phyloP scores from a whole-genome alignment of 352 stramenopile genomes.

The Pythium angustatum region DNA sequence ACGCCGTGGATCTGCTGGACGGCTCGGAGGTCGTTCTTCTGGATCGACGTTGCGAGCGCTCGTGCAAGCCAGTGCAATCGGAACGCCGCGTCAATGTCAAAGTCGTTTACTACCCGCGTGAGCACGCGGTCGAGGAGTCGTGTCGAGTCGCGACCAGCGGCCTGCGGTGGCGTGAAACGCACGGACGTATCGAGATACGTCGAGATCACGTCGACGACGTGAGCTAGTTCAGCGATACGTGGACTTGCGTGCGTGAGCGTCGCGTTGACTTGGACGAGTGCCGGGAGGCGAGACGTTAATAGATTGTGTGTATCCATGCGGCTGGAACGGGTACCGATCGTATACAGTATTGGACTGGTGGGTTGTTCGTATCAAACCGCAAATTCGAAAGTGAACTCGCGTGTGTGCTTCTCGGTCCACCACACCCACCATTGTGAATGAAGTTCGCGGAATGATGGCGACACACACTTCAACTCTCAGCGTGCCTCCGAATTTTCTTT shows the following conservation, averaged over 20 bases:
- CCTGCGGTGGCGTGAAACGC: neutral
- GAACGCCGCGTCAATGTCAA: neutral
- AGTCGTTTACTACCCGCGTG: neutral
- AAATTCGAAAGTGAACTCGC: too few species aligned
- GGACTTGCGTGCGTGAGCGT: neutral
- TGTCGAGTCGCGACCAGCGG: neutral
- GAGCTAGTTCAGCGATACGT: neutral
- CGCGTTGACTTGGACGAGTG: neutral
- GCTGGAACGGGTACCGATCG: too few species aligned
- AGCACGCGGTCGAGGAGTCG: neutral
- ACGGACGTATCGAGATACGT: neutral
- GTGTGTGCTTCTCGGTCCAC: too few species aligned
- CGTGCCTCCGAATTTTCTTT: too few species aligned
- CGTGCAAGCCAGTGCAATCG: neutral
- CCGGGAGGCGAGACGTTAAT: too few species aligned
- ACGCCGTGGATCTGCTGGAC: conserved; percentile 4
- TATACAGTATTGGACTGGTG: too few species aligned
- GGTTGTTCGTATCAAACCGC: too few species aligned
- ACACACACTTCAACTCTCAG: too few species aligned
- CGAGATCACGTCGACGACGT: neutral
- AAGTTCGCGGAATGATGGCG: too few species aligned
- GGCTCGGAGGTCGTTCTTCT: neutral
- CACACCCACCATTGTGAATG: too few species aligned
- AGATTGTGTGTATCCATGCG: too few species aligned
- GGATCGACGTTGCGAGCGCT: conserved; percentile 4